Percentiles rank a stretch among this genome's conserved stretches.
phyloP scores from a whole-genome alignment of 2,329 filamentous ascomycete species.

The Phyllosticta citribraziliensis region DNA sequence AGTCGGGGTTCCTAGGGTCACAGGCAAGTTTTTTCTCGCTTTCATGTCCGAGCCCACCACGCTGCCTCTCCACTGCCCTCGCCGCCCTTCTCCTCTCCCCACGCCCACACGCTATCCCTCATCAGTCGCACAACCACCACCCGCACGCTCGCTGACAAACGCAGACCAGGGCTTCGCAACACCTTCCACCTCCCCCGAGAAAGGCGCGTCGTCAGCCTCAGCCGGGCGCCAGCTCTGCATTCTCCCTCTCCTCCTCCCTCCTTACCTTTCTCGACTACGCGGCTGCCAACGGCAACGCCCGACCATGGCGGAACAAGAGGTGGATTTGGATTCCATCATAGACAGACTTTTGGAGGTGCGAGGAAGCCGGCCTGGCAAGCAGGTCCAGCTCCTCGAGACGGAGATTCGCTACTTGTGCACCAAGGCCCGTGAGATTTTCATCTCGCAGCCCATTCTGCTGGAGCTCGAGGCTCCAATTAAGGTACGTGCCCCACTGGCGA shows the following conservation, averaged over 20 bases:
- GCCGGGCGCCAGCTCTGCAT: constrained; percentile 6
- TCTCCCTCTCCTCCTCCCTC: background rate
- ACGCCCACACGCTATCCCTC: constrained; percentile 6
- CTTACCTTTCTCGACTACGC: constrained; percentile 3
- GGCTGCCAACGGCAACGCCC: constrained; percentile 25
- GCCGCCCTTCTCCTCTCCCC: constrained; percentile 7
- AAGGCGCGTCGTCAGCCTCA: constrained; percentile 6
- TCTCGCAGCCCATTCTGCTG: constrained; percentile 94
- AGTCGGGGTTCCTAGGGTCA: constrained; percentile 8
- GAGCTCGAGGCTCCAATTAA: constrained; percentile 98
- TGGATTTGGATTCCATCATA: constrained; percentile 99
- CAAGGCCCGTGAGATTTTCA: constrained; percentile 98
- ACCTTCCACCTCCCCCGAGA: constrained; percentile 7
- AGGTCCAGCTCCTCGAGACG: constrained; percentile 90
- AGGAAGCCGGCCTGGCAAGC: constrained; percentile 95
- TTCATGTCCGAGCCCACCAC: background rate
- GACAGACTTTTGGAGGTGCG: constrained; percentile 94
- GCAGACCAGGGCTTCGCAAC: constrained; percentile 10
- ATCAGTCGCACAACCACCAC: constrained; percentile 9
- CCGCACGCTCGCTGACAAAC: constrained; percentile 1
- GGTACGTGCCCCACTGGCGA: constrained; percentile 43
- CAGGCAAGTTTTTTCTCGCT: constrained; percentile 8
- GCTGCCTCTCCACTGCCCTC: constrained; percentile 3
- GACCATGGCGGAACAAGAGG: constrained; percentile 74
- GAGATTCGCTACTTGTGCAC: constrained; percentile 97